Conservation (phyloP, 768 basidiomycete genomes). For the Lactarius indigo region DNA sequence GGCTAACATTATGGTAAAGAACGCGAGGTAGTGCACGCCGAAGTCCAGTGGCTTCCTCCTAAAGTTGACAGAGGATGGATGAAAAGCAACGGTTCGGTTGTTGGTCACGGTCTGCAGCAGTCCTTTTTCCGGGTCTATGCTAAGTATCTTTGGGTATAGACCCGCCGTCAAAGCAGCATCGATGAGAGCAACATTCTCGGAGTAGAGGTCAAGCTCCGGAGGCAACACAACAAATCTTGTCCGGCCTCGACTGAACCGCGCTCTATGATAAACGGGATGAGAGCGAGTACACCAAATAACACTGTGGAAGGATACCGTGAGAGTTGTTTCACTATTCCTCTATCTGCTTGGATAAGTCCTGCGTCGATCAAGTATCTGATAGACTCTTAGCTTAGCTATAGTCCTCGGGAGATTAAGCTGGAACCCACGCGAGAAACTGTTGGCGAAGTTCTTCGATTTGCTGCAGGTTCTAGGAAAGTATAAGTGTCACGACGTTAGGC, state of each 20-base stretch:
- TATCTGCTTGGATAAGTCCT: slow-evolving; percentile 70
- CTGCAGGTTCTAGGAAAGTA: slow-evolving; percentile 65
- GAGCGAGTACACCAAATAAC: slow-evolving; percentile 1
- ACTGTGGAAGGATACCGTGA: slow-evolving; percentile 44
- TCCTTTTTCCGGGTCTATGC: slow-evolving; percentile 55
- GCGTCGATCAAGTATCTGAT: slow-evolving; percentile 85
- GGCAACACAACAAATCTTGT: slow-evolving; percentile 78
- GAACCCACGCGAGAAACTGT: slow-evolving; percentile 44
- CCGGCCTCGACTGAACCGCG: slow-evolving; percentile 69
- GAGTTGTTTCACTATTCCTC: slow-evolving; percentile 63
- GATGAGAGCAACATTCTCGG: slow-evolving; percentile 59
- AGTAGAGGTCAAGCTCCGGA: slow-evolving; percentile 63
- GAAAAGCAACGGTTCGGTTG: slow-evolving; percentile 73
- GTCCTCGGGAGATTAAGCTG: not conserved
- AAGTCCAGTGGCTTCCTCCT: slow-evolving; percentile 63
- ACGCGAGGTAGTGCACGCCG: slow-evolving; percentile 68
- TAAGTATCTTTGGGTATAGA: slow-evolving; percentile 86
- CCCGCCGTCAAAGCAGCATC: slow-evolving; percentile 83
- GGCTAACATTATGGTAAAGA: slow-evolving; percentile 84
- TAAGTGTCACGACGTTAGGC: not conserved
- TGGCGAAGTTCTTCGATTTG: slow-evolving; percentile 96
- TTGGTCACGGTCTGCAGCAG: slow-evolving; percentile 80
- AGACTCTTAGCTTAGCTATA: slow-evolving; percentile 8
- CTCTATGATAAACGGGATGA: slow-evolving; percentile 38
- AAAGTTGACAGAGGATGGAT: slow-evolving; percentile 93